Base-by-base conservation (phyloP, 208 protist genomes). In the Acanthamoeba pearcei region DNA sequence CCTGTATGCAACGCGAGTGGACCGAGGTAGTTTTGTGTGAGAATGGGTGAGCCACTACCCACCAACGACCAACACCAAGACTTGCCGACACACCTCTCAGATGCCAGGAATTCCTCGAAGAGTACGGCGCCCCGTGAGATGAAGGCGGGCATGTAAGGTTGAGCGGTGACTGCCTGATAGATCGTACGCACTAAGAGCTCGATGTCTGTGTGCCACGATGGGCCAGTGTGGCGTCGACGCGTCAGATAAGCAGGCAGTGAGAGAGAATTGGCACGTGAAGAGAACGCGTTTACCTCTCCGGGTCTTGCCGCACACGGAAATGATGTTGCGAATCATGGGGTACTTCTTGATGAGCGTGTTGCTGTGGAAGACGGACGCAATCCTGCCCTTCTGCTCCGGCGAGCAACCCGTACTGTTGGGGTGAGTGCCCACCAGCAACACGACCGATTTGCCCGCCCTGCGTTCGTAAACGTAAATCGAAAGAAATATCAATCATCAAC, bases 61-160 rank as follows among this genome's bases (percentile, higher is more conserved):
- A 70, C 24, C n/a, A 22, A 70, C n/a, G n/a, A 70, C 19, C n/a
- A 70, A 12, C 62, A 85, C 22, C 24, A 24, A 60, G 38, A 49
- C 38, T 42, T 5, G 17, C n/a, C 42, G 38, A n/a, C 24, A 3
- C 57, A 91, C 85, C 86, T 72, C 46, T 78, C 64, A 9, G 86
- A 92, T 8, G 66, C 64, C 29, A 92, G 86, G 38, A 60, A 55
- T 46, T 92, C 86, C 49, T 92, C 86, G 29, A 92, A 92, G 10
- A 92, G 86, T 22, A 92, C 86, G 29, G 86, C 86, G 29, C 86
- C 86, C 6, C 86, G 86, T 6, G 86, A 78, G 49, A 92, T 92
- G n/a, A 78, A 78, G 35, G 57, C 86, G 19, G 86, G 86, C 86
- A 92, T 92, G 62, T 92, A 92, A 46, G 60, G 86, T 35, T 92